Conservation (phyloP, 2,329 filamentous ascomycete genomes). For the Calonectria pseudoreteaudii region DNA sequence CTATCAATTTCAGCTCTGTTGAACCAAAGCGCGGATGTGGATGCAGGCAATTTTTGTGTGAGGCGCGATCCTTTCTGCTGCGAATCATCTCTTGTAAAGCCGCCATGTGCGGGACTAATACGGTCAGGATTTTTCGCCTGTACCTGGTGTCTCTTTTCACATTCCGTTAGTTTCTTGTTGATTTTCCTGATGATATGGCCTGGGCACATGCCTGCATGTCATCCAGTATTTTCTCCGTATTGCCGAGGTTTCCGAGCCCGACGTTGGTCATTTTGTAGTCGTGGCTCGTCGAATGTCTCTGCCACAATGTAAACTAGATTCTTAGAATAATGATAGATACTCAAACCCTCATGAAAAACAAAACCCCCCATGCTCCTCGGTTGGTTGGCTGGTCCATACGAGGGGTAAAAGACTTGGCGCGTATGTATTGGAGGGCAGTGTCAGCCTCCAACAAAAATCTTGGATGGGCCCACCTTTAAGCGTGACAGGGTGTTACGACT, state of each 20-base stretch:
- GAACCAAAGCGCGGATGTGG: not conserved
- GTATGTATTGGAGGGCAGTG: no score
- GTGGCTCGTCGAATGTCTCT: not conserved
- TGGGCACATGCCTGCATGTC: not conserved
- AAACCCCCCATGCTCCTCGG: not conserved
- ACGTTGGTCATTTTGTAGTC: not conserved
- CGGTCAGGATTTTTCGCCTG: no score
- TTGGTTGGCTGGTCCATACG: not conserved
- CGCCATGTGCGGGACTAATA: no score
- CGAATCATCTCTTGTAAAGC: no score
- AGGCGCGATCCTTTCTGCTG: no score
- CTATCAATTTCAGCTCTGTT: not conserved
- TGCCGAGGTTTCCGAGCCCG: not conserved
- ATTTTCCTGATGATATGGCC: not conserved
- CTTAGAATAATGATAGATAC: rapidly evolving
- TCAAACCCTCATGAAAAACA: no score
- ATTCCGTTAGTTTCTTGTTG: not conserved
- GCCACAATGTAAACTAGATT: not conserved
- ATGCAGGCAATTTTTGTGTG: not conserved
- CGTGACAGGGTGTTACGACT: no score
- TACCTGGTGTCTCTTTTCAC: not conserved
- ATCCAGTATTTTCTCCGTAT: not conserved
- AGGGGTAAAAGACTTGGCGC: no score
- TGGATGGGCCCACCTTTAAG: no score
- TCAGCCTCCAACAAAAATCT: no score